Evolutionary conservation across 768 basidiomycete species (phyloP).

Genomic region (Boletus coccyginus): DNA sequence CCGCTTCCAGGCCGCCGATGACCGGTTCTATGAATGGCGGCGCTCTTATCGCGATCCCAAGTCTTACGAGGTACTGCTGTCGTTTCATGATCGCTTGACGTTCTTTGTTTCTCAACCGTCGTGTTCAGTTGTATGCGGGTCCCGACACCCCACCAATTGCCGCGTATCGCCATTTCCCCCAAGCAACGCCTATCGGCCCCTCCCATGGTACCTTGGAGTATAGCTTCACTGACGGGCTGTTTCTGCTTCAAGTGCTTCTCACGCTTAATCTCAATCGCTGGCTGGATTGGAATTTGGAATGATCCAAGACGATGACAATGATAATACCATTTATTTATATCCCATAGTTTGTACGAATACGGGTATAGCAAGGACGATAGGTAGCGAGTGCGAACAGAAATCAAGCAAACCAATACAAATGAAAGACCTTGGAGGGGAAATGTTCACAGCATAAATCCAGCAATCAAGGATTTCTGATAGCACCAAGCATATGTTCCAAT

Average conservation of each 20-base stretch:
- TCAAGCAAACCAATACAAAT: conserved; percentile 16
- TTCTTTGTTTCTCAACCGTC: conserved; percentile 1
- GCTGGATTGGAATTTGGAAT: conserved; percentile 57
- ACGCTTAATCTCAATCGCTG: conserved; percentile 72
- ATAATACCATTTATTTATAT: conserved; percentile 32
- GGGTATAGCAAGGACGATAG: conserved; percentile 25
- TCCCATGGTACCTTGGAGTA: conserved; percentile 64
- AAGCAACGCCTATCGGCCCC: conserved; percentile 58
- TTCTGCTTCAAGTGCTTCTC: conserved; percentile 62
- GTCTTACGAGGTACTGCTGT: conserved; percentile 61
- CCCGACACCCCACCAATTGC: conserved; percentile 50
- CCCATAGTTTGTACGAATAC: conserved; percentile 32
- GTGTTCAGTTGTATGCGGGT: conserved; percentile 44
- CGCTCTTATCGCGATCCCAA: conserved; percentile 43
- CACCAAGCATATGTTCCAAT: conserved; percentile 66
- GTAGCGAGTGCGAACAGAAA: conserved; percentile 18
- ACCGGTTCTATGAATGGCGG: conserved; percentile 65
- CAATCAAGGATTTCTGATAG: conserved; percentile 32
- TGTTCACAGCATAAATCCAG: conserved; percentile 25
- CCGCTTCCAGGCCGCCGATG: conserved; percentile 55
- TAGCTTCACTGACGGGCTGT: conserved; percentile 55
- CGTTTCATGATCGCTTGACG: neutral
- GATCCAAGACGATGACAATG: neutral
- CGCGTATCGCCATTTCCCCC: conserved; percentile 51
- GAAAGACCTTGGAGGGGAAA: conserved; percentile 7